Percentiles rank a stretch among this genome's conserved stretches.
These are phyloP conservation scores for Microdochium bolleyi DNA, from an alignment of 2,329 filamentous ascomycete genomes.

Conservation along the genomic window DNA sequence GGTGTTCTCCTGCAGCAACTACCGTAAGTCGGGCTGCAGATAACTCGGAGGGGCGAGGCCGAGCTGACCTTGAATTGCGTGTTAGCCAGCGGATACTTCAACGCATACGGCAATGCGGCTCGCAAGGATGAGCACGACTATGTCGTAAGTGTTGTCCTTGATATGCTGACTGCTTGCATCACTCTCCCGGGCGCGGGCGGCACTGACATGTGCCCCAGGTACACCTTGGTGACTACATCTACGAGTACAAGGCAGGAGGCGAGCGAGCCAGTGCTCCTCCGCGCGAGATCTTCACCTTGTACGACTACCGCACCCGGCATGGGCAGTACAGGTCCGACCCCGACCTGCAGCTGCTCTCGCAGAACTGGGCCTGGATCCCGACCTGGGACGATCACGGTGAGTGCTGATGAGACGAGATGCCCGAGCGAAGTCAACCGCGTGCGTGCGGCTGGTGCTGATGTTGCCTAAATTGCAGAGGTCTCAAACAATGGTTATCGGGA, in stretches of 20 bases:
- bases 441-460: background rate
- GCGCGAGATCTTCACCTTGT: slow-evolving; percentile 22
- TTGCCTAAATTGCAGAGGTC: slow-evolving; percentile 32
- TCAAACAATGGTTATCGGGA: slow-evolving; percentile 59
- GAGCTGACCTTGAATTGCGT: background rate
- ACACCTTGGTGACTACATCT: slow-evolving; percentile 48
- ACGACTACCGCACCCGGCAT: slow-evolving; percentile 34
- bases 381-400: slow-evolving; percentile 34
- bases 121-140: slow-evolving; percentile 36
- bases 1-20: slow-evolving; percentile 24
- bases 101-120: slow-evolving; percentile 33
- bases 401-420: slow-evolving; percentile 5
- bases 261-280: slow-evolving; percentile 16
- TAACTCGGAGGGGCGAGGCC: background rate
- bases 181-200: no score
- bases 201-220: slow-evolving; percentile 7
- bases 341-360: slow-evolving; percentile 30
- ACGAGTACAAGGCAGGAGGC: slow-evolving; percentile 41
- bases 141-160: slow-evolving; percentile 29
- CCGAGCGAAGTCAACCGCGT: background rate
- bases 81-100: slow-evolving; percentile 36
- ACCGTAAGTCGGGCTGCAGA: slow-evolving; percentile 13
- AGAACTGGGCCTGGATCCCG: slow-evolving; percentile 35
- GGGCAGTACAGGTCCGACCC: slow-evolving; percentile 24
- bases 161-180: no score